phyloP scores from a whole-genome alignment of 2,329 filamentous ascomycete genomes.

The Cladosporium sp. region DNA sequence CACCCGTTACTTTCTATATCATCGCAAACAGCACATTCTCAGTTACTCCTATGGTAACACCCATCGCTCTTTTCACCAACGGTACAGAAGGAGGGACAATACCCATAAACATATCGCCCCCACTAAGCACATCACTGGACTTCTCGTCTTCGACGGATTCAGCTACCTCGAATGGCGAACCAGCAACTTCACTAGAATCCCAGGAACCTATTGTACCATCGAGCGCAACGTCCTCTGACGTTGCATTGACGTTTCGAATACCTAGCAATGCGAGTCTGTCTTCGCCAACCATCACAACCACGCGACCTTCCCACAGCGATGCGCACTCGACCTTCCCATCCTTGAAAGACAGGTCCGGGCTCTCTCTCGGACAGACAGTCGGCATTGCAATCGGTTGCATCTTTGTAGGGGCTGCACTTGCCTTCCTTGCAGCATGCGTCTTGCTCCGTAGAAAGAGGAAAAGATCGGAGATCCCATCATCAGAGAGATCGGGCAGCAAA shows the following conservation, averaged over 20 bases:
- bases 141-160: background rate
- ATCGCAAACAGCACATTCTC: background rate
- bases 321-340: background rate
- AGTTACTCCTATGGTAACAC: background rate
- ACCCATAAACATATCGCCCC: background rate
- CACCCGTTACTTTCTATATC: background rate
- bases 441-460: background rate
- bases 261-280: background rate
- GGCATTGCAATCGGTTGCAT: conserved; percentile 3
- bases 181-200: background rate
- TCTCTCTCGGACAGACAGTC: background rate
- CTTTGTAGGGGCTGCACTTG: background rate
- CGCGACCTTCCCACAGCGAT: background rate
- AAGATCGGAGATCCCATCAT: background rate
- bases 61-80: background rate
- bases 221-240: background rate
- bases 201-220: background rate
- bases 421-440: background rate
- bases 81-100: background rate
- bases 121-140: background rate
- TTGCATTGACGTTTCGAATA: background rate
- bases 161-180: background rate
- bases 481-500: background rate
- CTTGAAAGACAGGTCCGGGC: background rate
- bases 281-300: background rate